phyloP scores from a whole-genome alignment of 169 alveolate genomes.

The Plasmodium berghei region DNA sequence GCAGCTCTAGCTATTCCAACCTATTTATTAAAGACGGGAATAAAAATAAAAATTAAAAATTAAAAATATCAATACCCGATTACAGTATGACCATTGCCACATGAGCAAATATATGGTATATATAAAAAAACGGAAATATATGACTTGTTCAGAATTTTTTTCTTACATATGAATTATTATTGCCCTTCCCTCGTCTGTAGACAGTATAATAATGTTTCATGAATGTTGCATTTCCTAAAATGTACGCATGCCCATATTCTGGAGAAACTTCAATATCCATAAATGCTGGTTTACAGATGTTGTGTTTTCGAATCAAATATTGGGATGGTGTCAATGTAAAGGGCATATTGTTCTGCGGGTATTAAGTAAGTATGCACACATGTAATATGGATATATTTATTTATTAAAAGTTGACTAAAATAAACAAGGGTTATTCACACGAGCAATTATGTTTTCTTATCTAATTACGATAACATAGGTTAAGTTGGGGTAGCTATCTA shows the following conservation, averaged over 20 bases:
- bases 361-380: not conserved
- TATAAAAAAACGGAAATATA: not conserved
- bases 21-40: slow-evolving; percentile 32
- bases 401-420: too few relatives aligned
- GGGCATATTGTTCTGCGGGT: slow-evolving; percentile 75
- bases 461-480: slow-evolving; percentile 47
- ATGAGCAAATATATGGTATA: not conserved
- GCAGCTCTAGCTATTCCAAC: slow-evolving; percentile 84
- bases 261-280: slow-evolving; percentile 92
- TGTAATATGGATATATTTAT: too few relatives aligned
- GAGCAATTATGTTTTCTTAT: not conserved
- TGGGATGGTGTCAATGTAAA: slow-evolving; percentile 81
- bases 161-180: slow-evolving; percentile 78
- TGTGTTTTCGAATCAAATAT: slow-evolving; percentile 76
- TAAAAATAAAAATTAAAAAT: not conserved
- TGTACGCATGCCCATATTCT: slow-evolving; percentile 89
- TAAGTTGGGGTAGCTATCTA: slow-evolving; percentile 47
- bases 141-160: not conserved
- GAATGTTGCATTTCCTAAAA: slow-evolving; percentile 89
- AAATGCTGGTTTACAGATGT: slow-evolving; percentile 89
- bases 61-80: not conserved
- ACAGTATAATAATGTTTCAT: slow-evolving; percentile 92
- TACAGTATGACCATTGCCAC: too few relatives aligned
- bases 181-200: slow-evolving; percentile 77
- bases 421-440: too few relatives aligned